Base-by-base conservation (phyloP, 306 rosid genomes). In the Cucumis melo region DNA sequence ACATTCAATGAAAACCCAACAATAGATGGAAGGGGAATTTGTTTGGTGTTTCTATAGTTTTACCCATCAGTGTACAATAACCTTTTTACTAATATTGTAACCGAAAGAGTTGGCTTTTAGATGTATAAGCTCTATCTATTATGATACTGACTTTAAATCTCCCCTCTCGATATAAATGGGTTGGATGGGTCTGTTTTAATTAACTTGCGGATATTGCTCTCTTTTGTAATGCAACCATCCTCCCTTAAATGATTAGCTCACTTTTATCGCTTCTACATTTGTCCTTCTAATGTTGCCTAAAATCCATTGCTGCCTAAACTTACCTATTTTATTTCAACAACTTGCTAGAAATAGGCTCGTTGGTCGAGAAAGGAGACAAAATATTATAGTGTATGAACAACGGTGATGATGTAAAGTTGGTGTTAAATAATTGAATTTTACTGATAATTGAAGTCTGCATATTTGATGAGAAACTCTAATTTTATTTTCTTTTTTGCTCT, bases 21-120 rank as follows among this genome's bases (percentile, higher is more conserved):
- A 83, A 78, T 71, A 85, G 86, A 83, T 81, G 94, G 94, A 86
- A 85, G 86, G 89, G 82, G 89, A 82, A 85, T 87, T 87, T 89
- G 87, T 80, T 85, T 86, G 82, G 86, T 87, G 85, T 84, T 80
- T 84, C 79, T 81, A 86, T 82, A 79, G 86, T 84, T 83, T 90
- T 81, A 86, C 92, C 87, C 79, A 84, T 85, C 90, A 74, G 68
- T 94, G 98, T 81, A 53, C 54, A 74, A 74, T 62, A 74, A 74
- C 70, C 67, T 55, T 71, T 73, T 55, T 44, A 77, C 75, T 72
- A 20, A 42, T 66, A 68, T 75, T 57, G 72, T 44, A 38, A 81
- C 74, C 44, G 39, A 57, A 72, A 63, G 77, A 84, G 84, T 73
- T 73, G 77, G 62, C 62, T 51, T 73, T 73, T 73, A 73, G 77